Base-by-base conservation (phyloP, 805 yeast genomes). In the Teunomyces pallodes region DNA sequence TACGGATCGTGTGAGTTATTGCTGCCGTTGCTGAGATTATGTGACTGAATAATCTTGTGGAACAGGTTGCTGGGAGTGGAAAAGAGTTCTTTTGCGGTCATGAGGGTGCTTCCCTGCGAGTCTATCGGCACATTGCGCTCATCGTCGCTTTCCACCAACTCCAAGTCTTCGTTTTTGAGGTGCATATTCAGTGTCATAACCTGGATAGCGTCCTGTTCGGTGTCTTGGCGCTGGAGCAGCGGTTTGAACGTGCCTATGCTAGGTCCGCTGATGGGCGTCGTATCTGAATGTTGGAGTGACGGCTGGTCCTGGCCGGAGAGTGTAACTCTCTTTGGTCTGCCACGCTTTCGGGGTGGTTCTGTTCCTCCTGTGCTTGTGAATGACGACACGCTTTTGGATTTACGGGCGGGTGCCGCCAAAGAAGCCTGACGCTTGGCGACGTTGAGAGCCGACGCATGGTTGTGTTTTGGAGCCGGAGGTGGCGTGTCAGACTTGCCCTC, bases 391-490 rank as follows among this genome's bases (percentile, higher is more conserved):
- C 50, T 47, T 28, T 56, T 48, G 50, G 60, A 49, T 52, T 58
- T 61, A 33, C 46, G 43, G 13, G 36, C 48, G 24, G 36, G n/a
- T 16, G 38, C 46, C 32, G 38, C 39, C 17, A 45, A 36, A 27
- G 54, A 45, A 3, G 60, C 58, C 33, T 58, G 66, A 33, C 75
- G 54, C 40, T 65, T 58, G 14, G 76, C 76, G 5, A 67, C 60
- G 50, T 73, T 73, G 8, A 69, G 61, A 1, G 77, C 77, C n/a
- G 73, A 68, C 3, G 77, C 78, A 51, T 72, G 78, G 53, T 60
- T 70, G 52, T 72, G 77, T 55, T 71, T 72, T 5, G 77, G 78
- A 3, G 77, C 77, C 6, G 77, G 78, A 2, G 78, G 78, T 2
- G 78, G 77, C n/a, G 59, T 54, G 17, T 52, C 65, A 1, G 72